These are phyloP conservation scores for Schizochytrium sp. DNA, from an alignment of 108 stramenopile genomes.

Conservation along the genomic window DNA sequence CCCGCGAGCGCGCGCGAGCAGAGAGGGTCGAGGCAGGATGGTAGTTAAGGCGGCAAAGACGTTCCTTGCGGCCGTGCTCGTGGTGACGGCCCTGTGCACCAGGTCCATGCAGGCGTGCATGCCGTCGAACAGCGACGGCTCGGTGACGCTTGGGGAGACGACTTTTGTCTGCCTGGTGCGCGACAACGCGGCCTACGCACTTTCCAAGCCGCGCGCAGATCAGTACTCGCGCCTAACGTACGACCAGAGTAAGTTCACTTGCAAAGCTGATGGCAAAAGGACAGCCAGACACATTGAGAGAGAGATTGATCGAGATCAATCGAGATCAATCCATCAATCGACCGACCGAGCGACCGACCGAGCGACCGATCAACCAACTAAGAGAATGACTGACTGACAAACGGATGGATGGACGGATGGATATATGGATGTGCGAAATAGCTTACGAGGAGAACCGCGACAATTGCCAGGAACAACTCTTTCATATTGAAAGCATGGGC, in stretches of 20 bases:
- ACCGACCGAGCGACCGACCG: too few species aligned
- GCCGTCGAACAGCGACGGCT: neutral
- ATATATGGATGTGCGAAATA: neutral
- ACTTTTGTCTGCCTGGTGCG: conserved; percentile 17
- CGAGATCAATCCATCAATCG: too few species aligned
- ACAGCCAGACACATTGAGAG: too few species aligned
- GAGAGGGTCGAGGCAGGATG: too few species aligned
- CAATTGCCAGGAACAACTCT: neutral
- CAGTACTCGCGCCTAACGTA: neutral
- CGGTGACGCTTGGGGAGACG: neutral
- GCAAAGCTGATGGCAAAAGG: too few species aligned
- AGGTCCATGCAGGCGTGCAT: neutral
- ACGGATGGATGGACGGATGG: neutral
- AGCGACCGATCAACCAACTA: too few species aligned
- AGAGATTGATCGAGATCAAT: too few species aligned
- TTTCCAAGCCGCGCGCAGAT: conserved; percentile 14
- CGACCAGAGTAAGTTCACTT: neutral
- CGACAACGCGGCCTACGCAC: neutral
- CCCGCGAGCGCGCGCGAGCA: too few species aligned
- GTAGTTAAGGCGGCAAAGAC: too few species aligned
- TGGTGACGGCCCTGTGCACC: neutral
- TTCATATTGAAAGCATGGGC: conserved; percentile 14
- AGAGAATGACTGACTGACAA: neutral
- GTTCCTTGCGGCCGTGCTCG: neutral
- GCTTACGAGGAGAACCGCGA: neutral